A percentile compares a stretch with the other conserved stretches of the same genome.
Evolutionary conservation across 805 yeast genomes (phyloP).

Genomic region (Kodamaea laetipori): DNA sequence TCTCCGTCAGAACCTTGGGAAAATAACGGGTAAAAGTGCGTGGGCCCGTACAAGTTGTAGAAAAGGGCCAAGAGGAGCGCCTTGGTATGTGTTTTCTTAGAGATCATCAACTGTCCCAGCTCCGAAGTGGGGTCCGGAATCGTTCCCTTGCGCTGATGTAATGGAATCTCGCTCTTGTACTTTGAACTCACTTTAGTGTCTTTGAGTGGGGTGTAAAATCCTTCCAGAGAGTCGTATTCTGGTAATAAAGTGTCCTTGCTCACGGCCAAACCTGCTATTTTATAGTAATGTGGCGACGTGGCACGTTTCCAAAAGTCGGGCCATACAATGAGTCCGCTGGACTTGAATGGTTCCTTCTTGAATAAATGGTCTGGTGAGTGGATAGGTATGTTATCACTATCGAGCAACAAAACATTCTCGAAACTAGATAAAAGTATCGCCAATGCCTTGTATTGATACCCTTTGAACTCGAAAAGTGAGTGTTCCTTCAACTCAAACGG

Average conservation of each 20-base stretch:
- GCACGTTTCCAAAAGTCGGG: conserved; percentile 90
- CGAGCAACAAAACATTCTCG: conserved; percentile 69
- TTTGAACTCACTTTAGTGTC: conserved; percentile 6
- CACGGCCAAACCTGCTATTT: conserved; percentile 57
- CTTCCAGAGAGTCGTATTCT: conserved; percentile 34
- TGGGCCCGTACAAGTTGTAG: conserved; percentile 46
- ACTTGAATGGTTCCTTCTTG: conserved; percentile 53
- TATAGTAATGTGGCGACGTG: conserved; percentile 71
- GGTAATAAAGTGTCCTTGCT: conserved; percentile 32
- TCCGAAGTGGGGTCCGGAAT: conserved; percentile 35
- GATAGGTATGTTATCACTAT: conserved; percentile 76
- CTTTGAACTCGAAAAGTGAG: conserved; percentile 41
- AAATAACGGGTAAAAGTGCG: conserved; percentile 43
- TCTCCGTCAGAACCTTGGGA: conserved; percentile 61
- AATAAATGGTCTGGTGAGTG: conserved; percentile 64
- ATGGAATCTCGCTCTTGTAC: conserved; percentile 23
- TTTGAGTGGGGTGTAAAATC: conserved; percentile 18
- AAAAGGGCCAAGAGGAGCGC: conserved; percentile 42
- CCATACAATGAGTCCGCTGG: conserved; percentile 66
- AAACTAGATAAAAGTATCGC: conserved; percentile 52
- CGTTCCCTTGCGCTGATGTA: conserved; percentile 34
- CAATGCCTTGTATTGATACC: conserved; percentile 46
- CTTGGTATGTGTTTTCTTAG: conserved; percentile 39
- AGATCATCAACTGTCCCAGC: conserved; percentile 46
- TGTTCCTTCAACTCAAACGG: conserved; percentile 31